phyloP scores from a whole-genome alignment of 2,329 filamentous ascomycete genomes.

The Stachybotrys chlorohalonatus region DNA sequence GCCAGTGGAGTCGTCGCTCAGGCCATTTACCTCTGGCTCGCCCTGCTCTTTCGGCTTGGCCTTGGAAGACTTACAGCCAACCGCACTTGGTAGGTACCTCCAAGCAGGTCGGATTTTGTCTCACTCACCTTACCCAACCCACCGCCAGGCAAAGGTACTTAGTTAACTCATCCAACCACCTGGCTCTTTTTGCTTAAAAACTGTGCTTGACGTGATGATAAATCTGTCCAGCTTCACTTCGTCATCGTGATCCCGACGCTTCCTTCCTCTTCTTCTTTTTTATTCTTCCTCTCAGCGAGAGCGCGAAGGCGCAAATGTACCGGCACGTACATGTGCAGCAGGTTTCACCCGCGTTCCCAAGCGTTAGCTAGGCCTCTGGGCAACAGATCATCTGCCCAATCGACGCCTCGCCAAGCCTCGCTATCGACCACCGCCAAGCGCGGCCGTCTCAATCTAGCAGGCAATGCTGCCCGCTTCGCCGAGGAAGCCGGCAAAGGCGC shows the following conservation, averaged over 20 bases:
- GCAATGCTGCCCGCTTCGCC: background rate
- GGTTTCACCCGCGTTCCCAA: background rate
- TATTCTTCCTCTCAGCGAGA: too few relatives aligned
- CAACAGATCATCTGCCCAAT: background rate
- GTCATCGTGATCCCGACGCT: too few relatives aligned
- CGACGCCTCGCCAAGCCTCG: background rate
- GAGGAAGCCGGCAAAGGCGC: background rate
- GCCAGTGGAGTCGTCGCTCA: too few relatives aligned
- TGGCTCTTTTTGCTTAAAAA: background rate
- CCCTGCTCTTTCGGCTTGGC: too few relatives aligned
- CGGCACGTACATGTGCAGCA: background rate
- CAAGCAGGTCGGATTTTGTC: background rate
- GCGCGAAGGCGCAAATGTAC: too few relatives aligned
- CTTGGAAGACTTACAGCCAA: too few relatives aligned
- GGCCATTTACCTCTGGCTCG: too few relatives aligned
- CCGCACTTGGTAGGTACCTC: background rate
- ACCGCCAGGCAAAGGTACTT: background rate
- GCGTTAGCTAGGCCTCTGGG: background rate
- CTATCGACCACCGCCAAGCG: background rate
- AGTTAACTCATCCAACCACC: background rate
- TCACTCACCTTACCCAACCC: background rate
- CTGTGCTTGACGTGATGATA: too few relatives aligned
- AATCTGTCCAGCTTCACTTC: too few relatives aligned
- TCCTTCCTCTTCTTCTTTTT: too few relatives aligned
- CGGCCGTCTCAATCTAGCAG: background rate